Evolutionary conservation across 495 filamentous ascomycete genomes (phyloP), one percentile per base, ranked within the genome.

Genomic region (Trichocladium uniseriatum): DNA sequence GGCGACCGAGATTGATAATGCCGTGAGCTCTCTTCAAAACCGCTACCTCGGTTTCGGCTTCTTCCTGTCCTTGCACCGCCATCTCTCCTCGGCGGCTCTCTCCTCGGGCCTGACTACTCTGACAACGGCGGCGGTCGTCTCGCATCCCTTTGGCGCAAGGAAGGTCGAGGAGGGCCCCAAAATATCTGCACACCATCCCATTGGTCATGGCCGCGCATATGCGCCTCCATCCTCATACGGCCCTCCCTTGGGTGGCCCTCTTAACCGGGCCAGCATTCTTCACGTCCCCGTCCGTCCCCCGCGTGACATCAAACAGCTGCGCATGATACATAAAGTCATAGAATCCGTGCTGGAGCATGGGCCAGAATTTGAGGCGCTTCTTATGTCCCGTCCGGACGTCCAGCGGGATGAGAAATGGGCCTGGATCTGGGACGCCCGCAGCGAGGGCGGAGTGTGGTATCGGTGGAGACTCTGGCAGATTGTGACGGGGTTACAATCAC

Each of bases 381-480:
- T 99, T 3, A 96, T 97, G 92, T 83, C 78, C 31, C 74, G 83
- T 15, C 81, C 80, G 0, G 79, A 84, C 32, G 84, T 96, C 2
- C 86, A 91, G 53, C 72, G 67, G 20, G 85, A 95, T 32, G 84
- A 91, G 55, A 89, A 83, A 60, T 99, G 89, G 82, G 85, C 88
- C 0, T 99, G 88, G 86, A 65, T 99, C 3, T 99, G 85, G 83
- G 86, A 99, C 65, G 73, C 91, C 22, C 75, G 87, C 41, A 88
- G 86, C 55, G 66, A 80, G 43, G 83, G 81, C 6, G 87, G 85
- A 6, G 77, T 90, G 5, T 96, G 86, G 70, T 96, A 95, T 65
- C 80, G 90, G 14, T 96, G 87, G 86, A 83, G 86, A 42, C 58
- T 96, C 45, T 96, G 87, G 89, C 79, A 89, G 53, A 74, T 89